Evolutionary conservation across 129 eudicot genomes (phyloP).

Genomic region (Gnaphalium uliginosum): DNA sequence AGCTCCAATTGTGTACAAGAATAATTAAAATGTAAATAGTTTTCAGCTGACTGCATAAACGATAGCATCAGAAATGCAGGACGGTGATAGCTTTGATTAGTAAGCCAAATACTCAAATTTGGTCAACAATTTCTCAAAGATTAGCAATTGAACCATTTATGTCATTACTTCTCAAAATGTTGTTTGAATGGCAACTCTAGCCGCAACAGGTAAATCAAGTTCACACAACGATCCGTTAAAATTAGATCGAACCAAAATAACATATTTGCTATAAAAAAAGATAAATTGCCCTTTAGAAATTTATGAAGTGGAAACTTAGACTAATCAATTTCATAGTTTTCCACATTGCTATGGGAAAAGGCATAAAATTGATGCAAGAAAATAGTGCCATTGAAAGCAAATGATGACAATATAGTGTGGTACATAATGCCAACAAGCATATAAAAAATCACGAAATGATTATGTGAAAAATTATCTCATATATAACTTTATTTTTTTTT

Average conservation of each 20-base stretch:
- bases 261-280: too few relatives aligned
- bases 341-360: not conserved
- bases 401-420: slow-evolving; percentile 22
- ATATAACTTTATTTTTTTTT: too few relatives aligned
- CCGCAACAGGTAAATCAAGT: too few relatives aligned
- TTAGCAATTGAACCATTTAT: not conserved
- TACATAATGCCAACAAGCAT: slow-evolving; percentile 10
- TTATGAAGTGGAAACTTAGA: too few relatives aligned
- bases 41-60: slow-evolving; percentile 14
- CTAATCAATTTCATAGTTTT: not conserved
- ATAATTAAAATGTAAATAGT: slow-evolving; percentile 6
- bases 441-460: slow-evolving; percentile 13
- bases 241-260: too few relatives aligned
- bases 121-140: slow-evolving; percentile 3
- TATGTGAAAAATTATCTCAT: slow-evolving; percentile 21
- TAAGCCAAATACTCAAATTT: not conserved
- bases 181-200: not conserved
- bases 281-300: too few relatives aligned
- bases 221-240: too few relatives aligned
- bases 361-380: not conserved
- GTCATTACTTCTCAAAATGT: not conserved
- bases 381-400: slow-evolving; percentile 1
- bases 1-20: slow-evolving; percentile 14
- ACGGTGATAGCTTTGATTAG: slow-evolving; percentile 8
- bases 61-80: slow-evolving; percentile 17